A percentile compares a stretch with the other conserved stretches of the same genome.
Evolutionary conservation across 192 early-diverging fungal genomes (phyloP).

Genomic region (Anaeromyces robustus): DNA sequence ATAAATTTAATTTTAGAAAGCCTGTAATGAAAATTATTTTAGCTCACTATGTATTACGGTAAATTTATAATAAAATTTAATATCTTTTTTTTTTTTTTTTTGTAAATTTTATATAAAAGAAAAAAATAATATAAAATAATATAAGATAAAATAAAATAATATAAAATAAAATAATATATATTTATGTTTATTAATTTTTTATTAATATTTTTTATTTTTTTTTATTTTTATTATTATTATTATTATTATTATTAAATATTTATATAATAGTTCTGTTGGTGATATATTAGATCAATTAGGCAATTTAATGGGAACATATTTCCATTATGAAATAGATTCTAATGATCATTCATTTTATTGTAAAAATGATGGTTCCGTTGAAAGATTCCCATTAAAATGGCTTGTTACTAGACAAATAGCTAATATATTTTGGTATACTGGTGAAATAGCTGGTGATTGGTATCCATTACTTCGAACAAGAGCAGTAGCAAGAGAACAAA

Average conservation of each 20-base stretch:
- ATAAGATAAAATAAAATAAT: not conserved
- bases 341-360: not conserved
- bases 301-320: too few species aligned
- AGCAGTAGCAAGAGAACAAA: not conserved
- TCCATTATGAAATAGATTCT: not conserved
- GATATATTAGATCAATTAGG: too few species aligned
- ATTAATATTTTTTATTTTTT: too few species aligned
- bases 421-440: not conserved
- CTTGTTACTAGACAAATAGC: not conserved
- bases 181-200: too few species aligned
- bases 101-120: not conserved
- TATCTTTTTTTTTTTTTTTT: too few species aligned
- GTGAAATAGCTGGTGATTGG: not conserved
- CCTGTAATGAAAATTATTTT: not conserved
- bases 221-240: too few species aligned
- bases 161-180: too few species aligned
- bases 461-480: not conserved
- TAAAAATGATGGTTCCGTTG: not conserved
- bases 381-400: not conserved
- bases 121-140: not conserved
- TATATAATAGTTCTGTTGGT: too few species aligned
- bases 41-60: not conserved
- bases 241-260: too few species aligned
- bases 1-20: not conserved
- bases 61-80: not conserved